phyloP scores from a whole-genome alignment of 352 stramenopile genomes.

The Pythium apleroticum region DNA sequence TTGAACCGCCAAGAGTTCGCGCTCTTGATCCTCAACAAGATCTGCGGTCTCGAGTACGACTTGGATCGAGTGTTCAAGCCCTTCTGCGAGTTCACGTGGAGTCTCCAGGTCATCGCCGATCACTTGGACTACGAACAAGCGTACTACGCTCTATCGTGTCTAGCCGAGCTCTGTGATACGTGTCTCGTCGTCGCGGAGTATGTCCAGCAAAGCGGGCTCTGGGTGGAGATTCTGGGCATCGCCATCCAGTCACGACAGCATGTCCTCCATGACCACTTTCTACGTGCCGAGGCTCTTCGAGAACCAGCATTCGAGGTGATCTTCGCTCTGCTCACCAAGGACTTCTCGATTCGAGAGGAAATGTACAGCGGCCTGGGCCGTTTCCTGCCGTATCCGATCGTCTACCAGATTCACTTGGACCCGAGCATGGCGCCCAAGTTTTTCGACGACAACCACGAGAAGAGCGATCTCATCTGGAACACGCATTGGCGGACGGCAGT shows the following conservation, averaged over 20 bases:
- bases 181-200: slow-evolving; percentile 77
- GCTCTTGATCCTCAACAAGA: slow-evolving; percentile 77
- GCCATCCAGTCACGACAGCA: slow-evolving; percentile 78
- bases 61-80: slow-evolving; percentile 73
- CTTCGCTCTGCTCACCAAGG: slow-evolving; percentile 74
- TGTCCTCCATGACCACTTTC: slow-evolving; percentile 79
- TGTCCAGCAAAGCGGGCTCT: slow-evolving; percentile 66
- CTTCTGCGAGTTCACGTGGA: slow-evolving; percentile 80
- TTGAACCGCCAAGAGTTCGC: slow-evolving; percentile 72
- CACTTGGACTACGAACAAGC: slow-evolving; percentile 80
- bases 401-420: slow-evolving; percentile 84
- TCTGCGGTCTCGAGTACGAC: slow-evolving; percentile 70
- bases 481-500: slow-evolving; percentile 73
- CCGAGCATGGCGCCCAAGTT: slow-evolving; percentile 67
- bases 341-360: slow-evolving; percentile 57
- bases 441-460: slow-evolving; percentile 85
- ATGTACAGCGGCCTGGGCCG: slow-evolving; percentile 75
- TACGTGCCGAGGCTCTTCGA: slow-evolving; percentile 70
- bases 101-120: slow-evolving; percentile 78
- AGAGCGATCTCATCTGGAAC: slow-evolving; percentile 85
- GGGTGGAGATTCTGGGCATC: slow-evolving; percentile 79
- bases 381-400: slow-evolving; percentile 78
- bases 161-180: slow-evolving; percentile 76
- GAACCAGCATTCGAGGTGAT: slow-evolving; percentile 82
- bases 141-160: slow-evolving; percentile 72